Conservation (phyloP, 2,329 filamentous ascomycete genomes). For the Apiospora malaysiana region DNA sequence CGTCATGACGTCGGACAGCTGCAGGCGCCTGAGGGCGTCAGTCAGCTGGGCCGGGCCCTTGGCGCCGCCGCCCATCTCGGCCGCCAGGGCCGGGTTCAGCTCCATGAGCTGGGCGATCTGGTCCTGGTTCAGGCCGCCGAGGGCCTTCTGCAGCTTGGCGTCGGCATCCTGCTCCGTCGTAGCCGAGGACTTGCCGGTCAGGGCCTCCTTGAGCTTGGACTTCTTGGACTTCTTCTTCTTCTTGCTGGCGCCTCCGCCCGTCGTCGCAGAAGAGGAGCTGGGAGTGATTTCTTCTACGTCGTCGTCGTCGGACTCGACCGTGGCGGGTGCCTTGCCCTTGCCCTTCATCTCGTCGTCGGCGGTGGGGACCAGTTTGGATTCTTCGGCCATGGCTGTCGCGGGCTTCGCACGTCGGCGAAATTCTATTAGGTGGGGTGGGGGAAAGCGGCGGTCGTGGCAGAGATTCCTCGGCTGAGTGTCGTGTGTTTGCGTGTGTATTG, state of each 20-base stretch:
- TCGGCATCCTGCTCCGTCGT: constrained; percentile 43
- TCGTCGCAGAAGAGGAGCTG: constrained; percentile 24
- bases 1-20: constrained; percentile 74
- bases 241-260: constrained; percentile 40
- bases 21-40: constrained; percentile 66
- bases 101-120: constrained; percentile 71
- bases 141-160: constrained; percentile 47
- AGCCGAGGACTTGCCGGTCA: constrained; percentile 44
- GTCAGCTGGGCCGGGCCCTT: constrained; percentile 43
- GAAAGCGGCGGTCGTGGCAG: background rate
- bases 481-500: background rate
- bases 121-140: constrained; percentile 59
- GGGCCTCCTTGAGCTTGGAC: constrained; percentile 61
- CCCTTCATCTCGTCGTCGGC: constrained; percentile 52
- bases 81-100: constrained; percentile 74
- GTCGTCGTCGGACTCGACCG: constrained; percentile 51
- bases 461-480: background rate
- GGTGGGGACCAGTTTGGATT: constrained; percentile 67
- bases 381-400: constrained; percentile 49
- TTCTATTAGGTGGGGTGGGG: background rate
- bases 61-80: constrained; percentile 54
- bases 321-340: constrained; percentile 52
- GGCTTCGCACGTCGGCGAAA: background rate
- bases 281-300: constrained; percentile 34
- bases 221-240: constrained; percentile 73